Conservation (phyloP, 768 basidiomycete genomes). For the Russula griseocarnosa region DNA sequence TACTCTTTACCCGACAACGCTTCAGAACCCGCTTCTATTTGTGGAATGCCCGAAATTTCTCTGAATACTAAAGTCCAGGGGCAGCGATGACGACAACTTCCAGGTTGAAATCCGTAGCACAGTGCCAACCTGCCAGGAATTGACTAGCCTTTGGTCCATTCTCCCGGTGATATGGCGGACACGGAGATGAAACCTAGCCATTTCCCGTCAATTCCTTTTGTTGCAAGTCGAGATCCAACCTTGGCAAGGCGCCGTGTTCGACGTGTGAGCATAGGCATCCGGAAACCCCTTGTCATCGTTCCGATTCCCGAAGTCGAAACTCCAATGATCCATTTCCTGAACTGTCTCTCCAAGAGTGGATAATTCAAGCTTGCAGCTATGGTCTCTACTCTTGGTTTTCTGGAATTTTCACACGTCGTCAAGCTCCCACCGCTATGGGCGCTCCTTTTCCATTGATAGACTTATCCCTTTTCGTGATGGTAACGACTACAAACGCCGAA, state of each 20-base stretch:
- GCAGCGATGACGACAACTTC: background rate
- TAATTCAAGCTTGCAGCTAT: background rate
- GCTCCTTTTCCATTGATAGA: background rate
- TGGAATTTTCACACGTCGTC: background rate
- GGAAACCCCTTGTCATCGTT: background rate
- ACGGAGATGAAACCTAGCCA: constrained; percentile 22
- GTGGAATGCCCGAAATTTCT: constrained; percentile 1
- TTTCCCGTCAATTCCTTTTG: background rate
- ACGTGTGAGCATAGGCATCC: background rate
- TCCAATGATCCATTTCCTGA: background rate
- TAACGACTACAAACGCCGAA: background rate
- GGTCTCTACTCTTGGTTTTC: background rate
- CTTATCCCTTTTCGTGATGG: background rate
- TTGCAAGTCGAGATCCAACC: constrained; percentile 9
- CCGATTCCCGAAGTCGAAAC: background rate
- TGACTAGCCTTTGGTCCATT: background rate
- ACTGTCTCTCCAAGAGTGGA: background rate
- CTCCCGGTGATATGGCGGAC: constrained; percentile 12
- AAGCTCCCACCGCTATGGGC: background rate
- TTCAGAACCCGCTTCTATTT: background rate
- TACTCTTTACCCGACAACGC: background rate
- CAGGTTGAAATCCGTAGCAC: background rate
- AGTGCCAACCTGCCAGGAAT: background rate
- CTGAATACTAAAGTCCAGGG: background rate
- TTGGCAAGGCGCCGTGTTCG: background rate